Evolutionary conservation across 1,284 basidiomycete genomes (phyloP), one percentile per base, ranked within the genome.

Genomic region (Leucoagaricus sp.): DNA sequence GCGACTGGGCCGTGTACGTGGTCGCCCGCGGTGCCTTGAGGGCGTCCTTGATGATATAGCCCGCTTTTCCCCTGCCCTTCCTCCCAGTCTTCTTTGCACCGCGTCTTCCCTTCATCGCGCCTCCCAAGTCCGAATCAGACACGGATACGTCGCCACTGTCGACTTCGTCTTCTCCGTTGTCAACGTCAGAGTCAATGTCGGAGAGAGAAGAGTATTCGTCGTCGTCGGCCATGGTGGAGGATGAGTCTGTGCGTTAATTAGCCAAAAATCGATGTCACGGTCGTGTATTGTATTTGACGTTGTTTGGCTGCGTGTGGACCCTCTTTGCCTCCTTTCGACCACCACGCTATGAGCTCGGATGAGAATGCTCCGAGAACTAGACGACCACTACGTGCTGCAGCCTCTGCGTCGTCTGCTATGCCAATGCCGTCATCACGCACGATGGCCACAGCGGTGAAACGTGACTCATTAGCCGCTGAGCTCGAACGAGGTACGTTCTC

Each of bases 1-100:
- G 69, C 1, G 85, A 75, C 61, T 86, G 81, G 0, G 86, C 81
- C 0, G 86, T 84, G 60, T 88, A 90, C 0, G 84, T 87, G 2
- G 86, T 87, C 0, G 86, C 79, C 12, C 88, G 70, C 2, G 86
- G 85, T 0, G 81, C 70, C 59, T 81, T 83, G 13, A 91, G 69
- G 0, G 82, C 82, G 54, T 83, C 80, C 33, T 68, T 74, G 47
- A 90, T 78, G 33, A 63, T 74, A 65, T 85, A 89, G 1, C 72
- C 71, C 29, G 19, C n/a, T 29, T 42, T 10, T 34, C 40, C 17
- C 53, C 61, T 25, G 60, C 49, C 10, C 26, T 67, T 63, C 13
- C 63, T 57, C 19, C n/a, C n/a, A n/a, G 13, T n/a, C 36, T 38
- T 38, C 36, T 38, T 38, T 5, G 25, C 21, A 59, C 59, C 25